Evolutionary conservation across 2,329 filamentous ascomycete genomes (phyloP), one percentile per base, ranked within the genome.

Genomic region (Sporothrix euskadiensis): DNA sequence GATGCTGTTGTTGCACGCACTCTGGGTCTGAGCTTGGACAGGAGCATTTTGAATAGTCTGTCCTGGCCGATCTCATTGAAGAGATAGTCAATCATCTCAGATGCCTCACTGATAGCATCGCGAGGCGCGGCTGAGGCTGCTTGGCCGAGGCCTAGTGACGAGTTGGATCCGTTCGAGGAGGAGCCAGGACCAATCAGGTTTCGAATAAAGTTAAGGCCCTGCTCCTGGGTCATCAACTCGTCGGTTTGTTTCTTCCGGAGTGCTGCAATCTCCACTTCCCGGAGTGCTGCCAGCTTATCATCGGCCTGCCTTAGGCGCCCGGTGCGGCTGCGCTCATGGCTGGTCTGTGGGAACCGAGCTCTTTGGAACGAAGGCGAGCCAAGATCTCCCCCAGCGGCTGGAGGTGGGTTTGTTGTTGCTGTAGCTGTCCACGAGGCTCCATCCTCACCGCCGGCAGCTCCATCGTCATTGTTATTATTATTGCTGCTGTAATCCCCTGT

Each of bases 141-240:
- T 12, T 69, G 66, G 47, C 66, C 66, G 47, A 69, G 66, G 9
- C 66, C 26, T 6, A 68, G 44, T 3, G 65, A 30, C 14, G 65
- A 32, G 44, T 44, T 52, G 9, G 44, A 16, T 82, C 41, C 32
- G 32, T n/a, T 30, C 32, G 73, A 63, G 26, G n/a, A 70, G 80
- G 69, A 90, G 10, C 71, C 71, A 4, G 75, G 76, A 4, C 73
- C 92, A 76, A 98, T 92, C 44, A 98, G 85, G 81, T 99, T 99
- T 72, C 95, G 89, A 75, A 99, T 89, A 77, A 98, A 91, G 78
- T 97, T 92, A 22, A 98, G 88, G 0, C 91, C 93, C 81, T 98
- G 94, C 80, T 97, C 94, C 82, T 98, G 95, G 39, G 98, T 92
- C 1, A 91, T 90, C 52, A 94, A 85, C 76, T 97, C 93, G 76